phyloP scores from a whole-genome alignment of 2,329 filamentous ascomycete species.

The Exophiala calicioides region DNA sequence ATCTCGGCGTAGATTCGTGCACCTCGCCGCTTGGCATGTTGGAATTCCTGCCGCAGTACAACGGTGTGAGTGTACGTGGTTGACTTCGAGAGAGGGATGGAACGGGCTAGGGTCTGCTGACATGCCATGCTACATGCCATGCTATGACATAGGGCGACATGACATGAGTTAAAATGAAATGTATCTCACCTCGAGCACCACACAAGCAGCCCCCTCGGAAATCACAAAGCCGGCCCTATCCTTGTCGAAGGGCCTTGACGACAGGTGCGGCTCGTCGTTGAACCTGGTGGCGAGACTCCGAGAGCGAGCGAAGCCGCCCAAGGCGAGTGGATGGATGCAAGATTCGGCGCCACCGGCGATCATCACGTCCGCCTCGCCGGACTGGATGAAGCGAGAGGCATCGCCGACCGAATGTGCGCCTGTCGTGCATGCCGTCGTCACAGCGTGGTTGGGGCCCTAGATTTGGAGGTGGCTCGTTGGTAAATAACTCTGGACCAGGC shows the following conservation, averaged over 20 bases:
- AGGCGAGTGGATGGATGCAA: conserved; percentile 90
- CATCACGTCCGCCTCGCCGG: conserved; percentile 92
- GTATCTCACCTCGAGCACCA: conserved; percentile 70
- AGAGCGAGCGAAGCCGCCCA: conserved; percentile 87
- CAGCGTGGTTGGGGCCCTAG: conserved; percentile 89
- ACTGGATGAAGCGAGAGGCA: conserved; percentile 86
- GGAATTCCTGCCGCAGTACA: conserved; percentile 77
- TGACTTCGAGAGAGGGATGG: not conserved
- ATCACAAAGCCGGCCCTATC: conserved; percentile 85
- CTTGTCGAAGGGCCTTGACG: conserved; percentile 85
- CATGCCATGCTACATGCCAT: too few relatives aligned
- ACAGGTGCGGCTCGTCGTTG: conserved; percentile 68
- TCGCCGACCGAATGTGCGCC: conserved; percentile 94
- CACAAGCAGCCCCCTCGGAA: conserved; percentile 83
- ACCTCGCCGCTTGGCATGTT: conserved; percentile 77
- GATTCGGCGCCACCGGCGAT: conserved; percentile 92
- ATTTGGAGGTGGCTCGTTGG: not conserved
- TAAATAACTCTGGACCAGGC: not conserved
- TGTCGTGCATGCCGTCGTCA: conserved; percentile 93
- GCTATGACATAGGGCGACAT: too few relatives aligned
- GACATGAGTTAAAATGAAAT: too few relatives aligned
- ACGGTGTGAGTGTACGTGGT: too few relatives aligned
- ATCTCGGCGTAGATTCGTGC: conserved; percentile 87
- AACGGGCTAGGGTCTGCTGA: too few relatives aligned
- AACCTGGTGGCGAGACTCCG: conserved; percentile 80